These are phyloP conservation scores for Teunomyces aglyptinius DNA, from an alignment of 805 yeast species.

Conservation along the genomic window DNA sequence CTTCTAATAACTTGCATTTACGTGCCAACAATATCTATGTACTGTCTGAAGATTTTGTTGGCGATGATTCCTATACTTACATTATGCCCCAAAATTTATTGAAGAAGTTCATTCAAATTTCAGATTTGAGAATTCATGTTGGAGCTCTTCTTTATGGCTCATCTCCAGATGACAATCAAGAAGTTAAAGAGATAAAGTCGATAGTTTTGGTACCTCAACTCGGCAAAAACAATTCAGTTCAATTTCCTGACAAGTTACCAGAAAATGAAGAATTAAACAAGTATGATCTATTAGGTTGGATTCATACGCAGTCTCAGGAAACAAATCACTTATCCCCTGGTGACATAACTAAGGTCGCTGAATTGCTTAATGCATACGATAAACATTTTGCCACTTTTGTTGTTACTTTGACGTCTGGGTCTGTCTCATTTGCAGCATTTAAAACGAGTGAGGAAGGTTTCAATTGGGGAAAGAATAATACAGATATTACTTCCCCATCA, in stretches of 20 bases:
- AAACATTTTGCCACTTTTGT: conserved; percentile 53
- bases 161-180: conserved; percentile 69
- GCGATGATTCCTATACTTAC: conserved; percentile 58
- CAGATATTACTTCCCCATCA: conserved; percentile 49
- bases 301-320: conserved; percentile 83
- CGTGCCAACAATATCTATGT: conserved; percentile 72
- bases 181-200: conserved; percentile 73
- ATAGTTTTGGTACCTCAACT: conserved; percentile 86
- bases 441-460: conserved; percentile 62
- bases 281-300: conserved; percentile 85
- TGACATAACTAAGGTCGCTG: conserved; percentile 65
- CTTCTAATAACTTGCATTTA: conserved; percentile 67
- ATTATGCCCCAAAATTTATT: conserved; percentile 81
- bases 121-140: conserved; percentile 79
- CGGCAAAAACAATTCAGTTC: conserved; percentile 66
- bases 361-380: conserved; percentile 32
- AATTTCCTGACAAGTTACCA: conserved; percentile 53
- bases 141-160: conserved; percentile 79
- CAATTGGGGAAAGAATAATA: conserved; percentile 72
- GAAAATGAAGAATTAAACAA: conserved; percentile 38
- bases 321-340: conserved; percentile 59
- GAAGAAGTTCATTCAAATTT: conserved; percentile 70
- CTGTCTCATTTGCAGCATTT: conserved; percentile 71
- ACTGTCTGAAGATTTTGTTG: conserved; percentile 54
- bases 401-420: conserved; percentile 79